Evolutionary conservation across 257 asterid genomes (phyloP).

Genomic region (Solanum sitiens): DNA sequence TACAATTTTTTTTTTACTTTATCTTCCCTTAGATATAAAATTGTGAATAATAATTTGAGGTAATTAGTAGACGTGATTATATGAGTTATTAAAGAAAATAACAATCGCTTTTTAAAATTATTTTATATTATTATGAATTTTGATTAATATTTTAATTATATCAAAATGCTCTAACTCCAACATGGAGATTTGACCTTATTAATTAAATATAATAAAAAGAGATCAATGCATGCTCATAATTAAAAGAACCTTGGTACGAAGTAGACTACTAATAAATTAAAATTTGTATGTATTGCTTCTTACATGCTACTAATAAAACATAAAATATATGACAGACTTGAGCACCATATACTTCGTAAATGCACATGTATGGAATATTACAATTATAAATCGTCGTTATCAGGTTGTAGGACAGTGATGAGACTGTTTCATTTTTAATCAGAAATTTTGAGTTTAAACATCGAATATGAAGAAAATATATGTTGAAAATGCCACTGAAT

Average conservation of each 20-base stretch:
- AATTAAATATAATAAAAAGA: neutral
- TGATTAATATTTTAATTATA: neutral
- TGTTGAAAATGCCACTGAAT: neutral
- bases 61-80: no score
- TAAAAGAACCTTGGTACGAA: neutral
- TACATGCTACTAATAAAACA: neutral
- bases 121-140: neutral
- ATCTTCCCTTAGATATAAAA: no score
- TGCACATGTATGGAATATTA: constrained; percentile 7
- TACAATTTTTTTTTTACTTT: neutral
- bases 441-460: no score
- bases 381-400: neutral
- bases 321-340: neutral
- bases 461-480: no score
- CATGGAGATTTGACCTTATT: neutral
- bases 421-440: no score
- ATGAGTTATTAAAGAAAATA: neutral
- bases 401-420: neutral
- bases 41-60: neutral
- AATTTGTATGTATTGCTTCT: neutral
- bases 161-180: neutral
- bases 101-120: neutral
- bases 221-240: neutral
- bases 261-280: neutral
- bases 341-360: neutral